phyloP scores from a whole-genome alignment of 140 eudicot species.

The Erigeron philadelphicus region DNA sequence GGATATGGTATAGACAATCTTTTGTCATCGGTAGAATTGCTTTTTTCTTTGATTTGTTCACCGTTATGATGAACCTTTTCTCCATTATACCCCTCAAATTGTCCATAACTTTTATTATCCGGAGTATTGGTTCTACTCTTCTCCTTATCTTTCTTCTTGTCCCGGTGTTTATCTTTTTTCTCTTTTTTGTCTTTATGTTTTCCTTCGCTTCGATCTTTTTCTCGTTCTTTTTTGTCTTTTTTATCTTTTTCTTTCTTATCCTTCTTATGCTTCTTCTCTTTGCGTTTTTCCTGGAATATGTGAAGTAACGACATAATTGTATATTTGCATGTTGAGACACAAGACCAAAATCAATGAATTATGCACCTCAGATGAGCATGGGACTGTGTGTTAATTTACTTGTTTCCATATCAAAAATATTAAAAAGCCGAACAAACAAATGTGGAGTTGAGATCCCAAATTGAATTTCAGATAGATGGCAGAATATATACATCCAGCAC shows the following conservation, averaged over 20 bases:
- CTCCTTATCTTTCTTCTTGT: conserved; percentile 62
- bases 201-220: conserved; percentile 53
- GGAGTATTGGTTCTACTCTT: conserved; percentile 42
- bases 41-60: conserved; percentile 35
- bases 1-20: background rate
- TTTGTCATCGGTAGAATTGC: background rate
- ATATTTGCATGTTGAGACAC: conserved; percentile 3
- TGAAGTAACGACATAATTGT: conserved; percentile 1
- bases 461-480: background rate
- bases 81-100: conserved; percentile 32
- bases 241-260: conserved; percentile 63
- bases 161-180: conserved; percentile 54
- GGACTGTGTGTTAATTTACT: background rate
- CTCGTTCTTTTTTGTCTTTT: conserved; percentile 53
- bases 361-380: background rate
- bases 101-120: conserved; percentile 36
- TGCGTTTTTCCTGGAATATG: conserved; percentile 53
- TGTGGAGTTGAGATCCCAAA: background rate
- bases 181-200: conserved; percentile 63
- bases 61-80: conserved; percentile 34
- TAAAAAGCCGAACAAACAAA: too few relatives aligned
- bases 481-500: background rate
- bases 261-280: conserved; percentile 72
- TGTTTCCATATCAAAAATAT: background rate
- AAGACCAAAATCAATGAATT: background rate